Evolutionary conservation across 495 filamentous ascomycete genomes (phyloP).

Genomic region (Penicillium desertorum): DNA sequence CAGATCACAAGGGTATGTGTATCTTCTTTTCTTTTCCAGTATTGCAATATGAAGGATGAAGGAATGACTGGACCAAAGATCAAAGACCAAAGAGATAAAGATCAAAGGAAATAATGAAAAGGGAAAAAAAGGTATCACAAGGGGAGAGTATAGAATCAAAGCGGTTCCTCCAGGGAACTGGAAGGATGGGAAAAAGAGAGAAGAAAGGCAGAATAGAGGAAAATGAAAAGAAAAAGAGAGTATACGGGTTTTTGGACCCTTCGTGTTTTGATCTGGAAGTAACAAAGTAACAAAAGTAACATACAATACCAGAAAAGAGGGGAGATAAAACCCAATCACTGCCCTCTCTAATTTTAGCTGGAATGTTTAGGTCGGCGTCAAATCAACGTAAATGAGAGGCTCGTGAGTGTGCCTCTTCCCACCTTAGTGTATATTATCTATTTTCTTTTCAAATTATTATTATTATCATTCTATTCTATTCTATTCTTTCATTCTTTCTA

Average conservation of each 20-base stretch:
- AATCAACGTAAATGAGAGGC: conserved; percentile 39
- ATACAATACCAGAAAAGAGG: conserved; percentile 9
- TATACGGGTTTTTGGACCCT: conserved; percentile 24
- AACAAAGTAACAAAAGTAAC: conserved; percentile 19
- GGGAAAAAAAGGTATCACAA: conserved; percentile 1
- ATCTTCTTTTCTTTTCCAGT: conserved; percentile 1
- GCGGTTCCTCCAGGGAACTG: conserved; percentile 48
- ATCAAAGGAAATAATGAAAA: conserved; percentile 4
- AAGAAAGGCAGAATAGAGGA: conserved; percentile 25
- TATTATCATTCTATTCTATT: too few relatives aligned
- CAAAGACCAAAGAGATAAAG: conserved; percentile 4
- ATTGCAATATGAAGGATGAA: conserved; percentile 11
- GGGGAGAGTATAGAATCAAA: conserved; percentile 18
- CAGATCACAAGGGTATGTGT: conserved; percentile 15
- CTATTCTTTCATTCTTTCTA: too few relatives aligned
- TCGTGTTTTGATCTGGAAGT: conserved; percentile 25
- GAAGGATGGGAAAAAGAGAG: conserved; percentile 17
- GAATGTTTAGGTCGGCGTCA: conserved; percentile 40
- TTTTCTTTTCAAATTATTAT: too few relatives aligned
- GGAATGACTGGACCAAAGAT: conserved; percentile 15
- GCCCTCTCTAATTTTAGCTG: conserved; percentile 46
- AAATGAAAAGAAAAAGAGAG: conserved; percentile 15
- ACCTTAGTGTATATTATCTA: conserved; percentile 6
- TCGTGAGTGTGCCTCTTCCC: conserved; percentile 11
- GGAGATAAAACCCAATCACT: conserved; percentile 14